Percentiles rank a stretch among this genome's conserved stretches.
Evolutionary conservation across 495 filamentous ascomycete species (phyloP).

Genomic region (Penicillium flavigenum): DNA sequence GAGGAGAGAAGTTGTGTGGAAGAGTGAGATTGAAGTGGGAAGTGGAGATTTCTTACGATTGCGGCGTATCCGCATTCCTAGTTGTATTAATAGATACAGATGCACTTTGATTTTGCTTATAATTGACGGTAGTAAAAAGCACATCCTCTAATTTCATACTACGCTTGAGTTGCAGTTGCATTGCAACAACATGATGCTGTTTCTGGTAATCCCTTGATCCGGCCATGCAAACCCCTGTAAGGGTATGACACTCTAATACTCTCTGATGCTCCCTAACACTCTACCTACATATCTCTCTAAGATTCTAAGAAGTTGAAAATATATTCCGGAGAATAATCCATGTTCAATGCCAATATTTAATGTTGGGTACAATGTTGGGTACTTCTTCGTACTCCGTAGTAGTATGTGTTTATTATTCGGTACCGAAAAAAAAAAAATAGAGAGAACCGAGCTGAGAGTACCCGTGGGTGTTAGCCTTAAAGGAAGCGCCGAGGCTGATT

Average conservation of each 20-base stretch:
- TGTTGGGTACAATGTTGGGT: too few relatives aligned
- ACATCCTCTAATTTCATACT: background rate
- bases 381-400: too few relatives aligned
- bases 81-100: conserved; percentile 18
- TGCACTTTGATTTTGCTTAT: background rate
- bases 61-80: conserved; percentile 25
- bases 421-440: background rate
- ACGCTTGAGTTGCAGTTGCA: conserved; percentile 7
- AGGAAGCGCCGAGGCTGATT: background rate
- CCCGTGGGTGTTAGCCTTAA: background rate
- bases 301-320: too few relatives aligned
- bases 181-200: conserved; percentile 9
- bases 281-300: too few relatives aligned
- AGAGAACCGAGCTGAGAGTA: background rate
- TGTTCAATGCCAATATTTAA: too few relatives aligned
- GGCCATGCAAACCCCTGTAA: background rate
- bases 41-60: conserved; percentile 24
- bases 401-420: background rate
- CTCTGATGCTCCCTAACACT: background rate
- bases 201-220: conserved; percentile 12
- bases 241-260: background rate
- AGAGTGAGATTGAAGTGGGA: conserved; percentile 72
- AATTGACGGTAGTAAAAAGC: background rate
- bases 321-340: too few relatives aligned
- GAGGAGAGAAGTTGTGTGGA: conserved; percentile 59